Conservation (phyloP, 176 grass and related monocot genomes). For the Pharus latifolius region DNA sequence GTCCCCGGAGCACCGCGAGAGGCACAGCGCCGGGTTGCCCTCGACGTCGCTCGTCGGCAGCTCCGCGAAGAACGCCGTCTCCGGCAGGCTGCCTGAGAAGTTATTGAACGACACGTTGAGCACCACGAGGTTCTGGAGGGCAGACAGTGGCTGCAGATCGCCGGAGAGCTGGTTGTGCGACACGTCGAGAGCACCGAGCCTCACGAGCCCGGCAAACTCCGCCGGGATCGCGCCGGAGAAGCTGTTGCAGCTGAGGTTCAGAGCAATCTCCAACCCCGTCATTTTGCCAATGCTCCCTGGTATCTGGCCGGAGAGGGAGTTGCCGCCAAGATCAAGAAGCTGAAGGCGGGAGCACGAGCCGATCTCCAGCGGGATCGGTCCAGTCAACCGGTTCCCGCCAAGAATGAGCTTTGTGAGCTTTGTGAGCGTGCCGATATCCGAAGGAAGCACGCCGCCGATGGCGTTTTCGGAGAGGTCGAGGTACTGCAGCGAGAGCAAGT, state of each 20-base stretch:
- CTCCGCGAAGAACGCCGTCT: constrained; percentile 69
- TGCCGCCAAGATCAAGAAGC: constrained; percentile 64
- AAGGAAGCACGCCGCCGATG: constrained; percentile 36
- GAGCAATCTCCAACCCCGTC: constrained; percentile 46
- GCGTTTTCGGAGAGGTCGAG: constrained; percentile 71
- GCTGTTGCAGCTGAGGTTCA: constrained; percentile 78
- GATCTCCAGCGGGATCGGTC: constrained; percentile 42
- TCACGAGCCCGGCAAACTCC: constrained; percentile 31
- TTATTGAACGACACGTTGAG: constrained; percentile 54
- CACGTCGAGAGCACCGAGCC: constrained; percentile 44
- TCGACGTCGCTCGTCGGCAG: constrained; percentile 63
- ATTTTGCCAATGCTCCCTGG: constrained; percentile 64
- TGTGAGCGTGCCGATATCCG: constrained; percentile 41
- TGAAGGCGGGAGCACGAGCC: constrained; percentile 78
- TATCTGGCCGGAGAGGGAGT: constrained; percentile 43
- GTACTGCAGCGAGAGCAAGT: constrained; percentile 54
- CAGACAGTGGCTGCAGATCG: constrained; percentile 29
- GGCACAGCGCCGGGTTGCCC: constrained; percentile 65
- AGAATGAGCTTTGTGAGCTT: constrained; percentile 72
- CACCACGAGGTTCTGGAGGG: constrained; percentile 46
- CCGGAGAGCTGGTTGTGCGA: constrained; percentile 56
- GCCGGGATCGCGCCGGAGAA: constrained; percentile 44
- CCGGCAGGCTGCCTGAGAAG: constrained; percentile 41
- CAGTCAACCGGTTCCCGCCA: constrained; percentile 40
- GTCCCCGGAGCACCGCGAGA: constrained; percentile 52